Evolutionary conservation across 73 alveolate species (phyloP).

Genomic region (Urostyla sp.): DNA sequence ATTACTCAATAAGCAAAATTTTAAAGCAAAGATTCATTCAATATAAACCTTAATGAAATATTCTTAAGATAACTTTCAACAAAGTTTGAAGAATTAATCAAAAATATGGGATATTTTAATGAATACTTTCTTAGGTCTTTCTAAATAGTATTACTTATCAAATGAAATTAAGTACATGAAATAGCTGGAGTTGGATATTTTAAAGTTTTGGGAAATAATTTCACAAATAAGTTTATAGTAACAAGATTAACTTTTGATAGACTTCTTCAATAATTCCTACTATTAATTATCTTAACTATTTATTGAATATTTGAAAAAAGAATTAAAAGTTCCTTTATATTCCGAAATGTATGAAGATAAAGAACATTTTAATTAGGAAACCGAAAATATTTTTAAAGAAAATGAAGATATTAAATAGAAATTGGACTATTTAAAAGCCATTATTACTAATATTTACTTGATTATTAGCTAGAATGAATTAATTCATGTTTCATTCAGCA

Average conservation of each 20-base stretch:
- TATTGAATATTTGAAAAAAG: slow-evolving; percentile 29
- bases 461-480: slow-evolving; percentile 1
- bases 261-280: not conserved
- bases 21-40: slow-evolving; percentile 62
- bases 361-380: slow-evolving; percentile 1
- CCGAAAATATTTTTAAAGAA: slow-evolving; percentile 23
- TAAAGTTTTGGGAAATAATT: slow-evolving; percentile 16
- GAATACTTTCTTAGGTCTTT: slow-evolving; percentile 1
- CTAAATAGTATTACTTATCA: not conserved
- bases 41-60: slow-evolving; percentile 46
- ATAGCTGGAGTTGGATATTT: not conserved
- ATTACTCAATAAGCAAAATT: slow-evolving; percentile 46
- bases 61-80: not conserved
- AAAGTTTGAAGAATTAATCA: not conserved
- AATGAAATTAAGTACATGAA: slow-evolving; percentile 24
- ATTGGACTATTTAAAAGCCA: not conserved
- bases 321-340: slow-evolving; percentile 16
- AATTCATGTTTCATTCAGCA: slow-evolving; percentile 55
- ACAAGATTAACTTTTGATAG: not conserved
- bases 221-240: not conserved
- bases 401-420: slow-evolving; percentile 23
- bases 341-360: slow-evolving; percentile 43
- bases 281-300: not conserved
- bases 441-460: not conserved
- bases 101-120: slow-evolving; percentile 29